These are phyloP conservation scores for Wickerhamia fluorescens DNA, from an alignment of 805 yeast species.

Conservation along the genomic window DNA sequence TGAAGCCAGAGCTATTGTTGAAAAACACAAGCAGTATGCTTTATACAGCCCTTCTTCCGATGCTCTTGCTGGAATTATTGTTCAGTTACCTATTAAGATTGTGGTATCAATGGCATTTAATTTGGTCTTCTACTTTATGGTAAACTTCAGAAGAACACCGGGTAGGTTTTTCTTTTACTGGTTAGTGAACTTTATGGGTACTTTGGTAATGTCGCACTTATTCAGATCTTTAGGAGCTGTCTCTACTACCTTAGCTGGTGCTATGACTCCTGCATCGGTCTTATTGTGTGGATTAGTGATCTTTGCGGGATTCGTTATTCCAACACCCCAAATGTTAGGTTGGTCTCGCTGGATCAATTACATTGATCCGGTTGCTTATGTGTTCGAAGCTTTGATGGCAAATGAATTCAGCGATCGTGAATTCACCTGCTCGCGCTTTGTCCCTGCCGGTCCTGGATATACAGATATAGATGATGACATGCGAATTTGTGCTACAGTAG, in stretches of 20 bases:
- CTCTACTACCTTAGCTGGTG: slow-evolving; percentile 16
- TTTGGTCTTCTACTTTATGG: slow-evolving; percentile 41
- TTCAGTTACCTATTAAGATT: slow-evolving; percentile 57
- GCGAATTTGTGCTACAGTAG: slow-evolving; percentile 54
- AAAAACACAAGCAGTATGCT: slow-evolving; percentile 65
- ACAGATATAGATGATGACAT: slow-evolving; percentile 24
- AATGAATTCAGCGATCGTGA: slow-evolving; percentile 56
- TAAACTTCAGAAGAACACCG: slow-evolving; percentile 32
- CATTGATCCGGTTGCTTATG: slow-evolving; percentile 49
- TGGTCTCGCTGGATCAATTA: slow-evolving; percentile 69
- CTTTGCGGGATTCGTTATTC: slow-evolving; percentile 64
- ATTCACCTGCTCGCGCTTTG: slow-evolving; percentile 46
- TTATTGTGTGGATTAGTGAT: slow-evolving; percentile 30
- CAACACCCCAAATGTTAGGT: slow-evolving; percentile 52
- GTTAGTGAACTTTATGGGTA: slow-evolving; percentile 18
- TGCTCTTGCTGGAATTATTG: slow-evolving; percentile 51
- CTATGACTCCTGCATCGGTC: slow-evolving; percentile 18
- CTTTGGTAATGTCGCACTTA: slow-evolving; percentile 18
- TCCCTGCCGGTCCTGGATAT: slow-evolving; percentile 58
- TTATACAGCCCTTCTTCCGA: slow-evolving; percentile 70
- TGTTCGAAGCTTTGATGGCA: slow-evolving; percentile 57
- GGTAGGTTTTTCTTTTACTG: slow-evolving; percentile 34
- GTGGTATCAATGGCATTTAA: slow-evolving; percentile 22
- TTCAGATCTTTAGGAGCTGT: slow-evolving; percentile 19
- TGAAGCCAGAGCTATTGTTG: slow-evolving; percentile 55